phyloP scores from a whole-genome alignment of 2,329 filamentous ascomycete genomes.

The Penicillium psychrosexuale region DNA sequence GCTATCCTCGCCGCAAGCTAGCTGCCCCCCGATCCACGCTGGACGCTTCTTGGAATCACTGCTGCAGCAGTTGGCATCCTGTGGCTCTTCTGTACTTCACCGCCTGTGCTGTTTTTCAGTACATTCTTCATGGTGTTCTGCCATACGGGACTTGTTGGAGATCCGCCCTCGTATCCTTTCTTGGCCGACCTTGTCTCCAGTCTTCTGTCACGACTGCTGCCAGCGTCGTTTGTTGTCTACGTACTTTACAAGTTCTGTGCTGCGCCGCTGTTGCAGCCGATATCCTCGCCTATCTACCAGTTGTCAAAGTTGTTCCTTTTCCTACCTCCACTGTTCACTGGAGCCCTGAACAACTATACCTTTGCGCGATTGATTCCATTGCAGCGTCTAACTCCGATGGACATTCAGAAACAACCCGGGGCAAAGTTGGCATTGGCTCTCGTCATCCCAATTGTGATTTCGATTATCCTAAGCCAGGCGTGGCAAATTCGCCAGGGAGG shows the following conservation, averaged over 20 bases:
- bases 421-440: conserved; percentile 77
- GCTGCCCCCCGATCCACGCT: conserved; percentile 74
- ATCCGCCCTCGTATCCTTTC: conserved; percentile 68
- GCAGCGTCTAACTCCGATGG: conserved; percentile 82
- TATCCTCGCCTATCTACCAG: conserved; percentile 62
- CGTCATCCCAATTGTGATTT: conserved; percentile 68
- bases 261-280: conserved; percentile 64
- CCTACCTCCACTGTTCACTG: conserved; percentile 87
- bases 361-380: conserved; percentile 86
- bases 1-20: conserved; percentile 52
- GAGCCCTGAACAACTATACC: conserved; percentile 89
- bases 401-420: conserved; percentile 83
- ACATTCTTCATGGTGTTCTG: conserved; percentile 80
- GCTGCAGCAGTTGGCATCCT: conserved; percentile 73
- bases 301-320: conserved; percentile 87
- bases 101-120: conserved; percentile 79
- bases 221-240: conserved; percentile 81
- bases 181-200: conserved; percentile 72
- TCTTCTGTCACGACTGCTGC: conserved; percentile 76
- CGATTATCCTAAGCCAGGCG: conserved; percentile 70
- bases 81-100: conserved; percentile 76
- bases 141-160: conserved; percentile 84
- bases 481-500: conserved; percentile 86
- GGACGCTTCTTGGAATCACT: conserved; percentile 79
- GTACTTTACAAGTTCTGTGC: conserved; percentile 85